phyloP scores from a whole-genome alignment of 768 basidiomycete genomes.

The Thelephora ganbajun region DNA sequence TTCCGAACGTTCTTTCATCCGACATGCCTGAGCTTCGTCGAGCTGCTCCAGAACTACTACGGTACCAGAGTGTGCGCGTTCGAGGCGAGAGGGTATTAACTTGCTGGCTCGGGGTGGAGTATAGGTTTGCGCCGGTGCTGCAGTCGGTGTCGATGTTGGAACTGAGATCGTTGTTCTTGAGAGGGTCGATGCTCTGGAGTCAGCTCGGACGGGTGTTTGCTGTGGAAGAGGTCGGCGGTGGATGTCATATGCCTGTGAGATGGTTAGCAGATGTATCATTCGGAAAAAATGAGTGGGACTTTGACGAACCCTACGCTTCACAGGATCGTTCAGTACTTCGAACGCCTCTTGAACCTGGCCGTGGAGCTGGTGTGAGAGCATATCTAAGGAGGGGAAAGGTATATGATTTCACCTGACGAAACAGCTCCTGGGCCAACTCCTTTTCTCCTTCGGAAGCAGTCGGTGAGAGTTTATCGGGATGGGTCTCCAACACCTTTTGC shows the following conservation, averaged over 20 bases:
- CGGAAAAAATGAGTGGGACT: background rate
- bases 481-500: conserved; percentile 53
- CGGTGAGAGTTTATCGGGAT: conserved; percentile 57
- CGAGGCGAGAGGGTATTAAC: too few species aligned
- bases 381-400: background rate
- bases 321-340: conserved; percentile 38
- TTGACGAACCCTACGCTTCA: conserved; percentile 36
- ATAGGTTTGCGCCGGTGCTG: too few species aligned
- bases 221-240: conserved; percentile 4
- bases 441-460: conserved; percentile 35
- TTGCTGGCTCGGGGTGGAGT: too few species aligned
- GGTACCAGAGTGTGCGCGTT: conserved; percentile 1
- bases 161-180: too few species aligned
- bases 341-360: conserved; percentile 51
- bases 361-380: conserved; percentile 10
- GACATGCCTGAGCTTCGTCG: conserved; percentile 26
- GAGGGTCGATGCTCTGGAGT: too few species aligned
- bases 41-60: conserved; percentile 12
- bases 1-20: conserved; percentile 35
- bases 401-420: conserved; percentile 35
- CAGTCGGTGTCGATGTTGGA: too few species aligned
- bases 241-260: conserved; percentile 9
- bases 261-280: background rate
- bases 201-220: background rate
- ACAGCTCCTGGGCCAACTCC: conserved; percentile 38